Conservation (phyloP, 805 yeast species). For the Saturnispora sekii region DNA sequence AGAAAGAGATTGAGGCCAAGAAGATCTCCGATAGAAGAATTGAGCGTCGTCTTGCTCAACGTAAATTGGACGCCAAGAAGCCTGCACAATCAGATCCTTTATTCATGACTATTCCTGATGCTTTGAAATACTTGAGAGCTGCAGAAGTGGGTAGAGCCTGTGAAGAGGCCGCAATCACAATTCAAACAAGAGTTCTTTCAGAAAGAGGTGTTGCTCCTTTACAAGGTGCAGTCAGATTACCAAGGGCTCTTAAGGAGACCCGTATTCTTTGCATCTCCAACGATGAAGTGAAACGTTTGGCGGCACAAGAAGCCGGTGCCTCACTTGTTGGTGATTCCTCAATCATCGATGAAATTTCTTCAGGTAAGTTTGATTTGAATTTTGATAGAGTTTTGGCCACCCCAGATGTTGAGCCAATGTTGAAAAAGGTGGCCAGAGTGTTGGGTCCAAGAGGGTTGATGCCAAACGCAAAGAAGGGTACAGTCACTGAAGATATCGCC, state of each 20-base stretch:
- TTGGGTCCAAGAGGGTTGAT: slow-evolving; percentile 85
- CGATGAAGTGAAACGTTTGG: slow-evolving; percentile 39
- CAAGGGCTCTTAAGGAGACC: slow-evolving; percentile 60
- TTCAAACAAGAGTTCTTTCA: slow-evolving; percentile 54
- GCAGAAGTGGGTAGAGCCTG: slow-evolving; percentile 81
- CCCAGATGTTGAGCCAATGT: slow-evolving; percentile 59
- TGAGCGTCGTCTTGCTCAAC: slow-evolving; percentile 19
- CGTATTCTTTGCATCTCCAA: slow-evolving; percentile 61
- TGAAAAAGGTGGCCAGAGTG: slow-evolving; percentile 62
- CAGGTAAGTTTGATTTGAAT: slow-evolving; percentile 41
- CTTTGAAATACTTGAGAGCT: slow-evolving; percentile 74
- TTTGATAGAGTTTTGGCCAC: slow-evolving; percentile 79
- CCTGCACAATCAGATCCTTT: slow-evolving; percentile 46
- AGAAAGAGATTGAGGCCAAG: slow-evolving; percentile 21
- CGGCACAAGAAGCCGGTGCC: slow-evolving; percentile 53
- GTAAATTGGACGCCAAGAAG: slow-evolving; percentile 28
- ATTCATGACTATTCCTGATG: slow-evolving; percentile 61
- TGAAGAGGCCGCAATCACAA: slow-evolving; percentile 57
- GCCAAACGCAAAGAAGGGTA: slow-evolving; percentile 82
- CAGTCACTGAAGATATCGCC: slow-evolving; percentile 62
- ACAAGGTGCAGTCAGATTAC: slow-evolving; percentile 61
- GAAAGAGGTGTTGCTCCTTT: slow-evolving; percentile 74
- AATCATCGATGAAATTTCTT: slow-evolving; percentile 50
- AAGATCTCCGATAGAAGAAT: slow-evolving; percentile 19
- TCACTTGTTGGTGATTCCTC: slow-evolving; percentile 63